Evolutionary conservation across 257 asterid species (phyloP).

Genomic region (Scutellaria galericulata): DNA sequence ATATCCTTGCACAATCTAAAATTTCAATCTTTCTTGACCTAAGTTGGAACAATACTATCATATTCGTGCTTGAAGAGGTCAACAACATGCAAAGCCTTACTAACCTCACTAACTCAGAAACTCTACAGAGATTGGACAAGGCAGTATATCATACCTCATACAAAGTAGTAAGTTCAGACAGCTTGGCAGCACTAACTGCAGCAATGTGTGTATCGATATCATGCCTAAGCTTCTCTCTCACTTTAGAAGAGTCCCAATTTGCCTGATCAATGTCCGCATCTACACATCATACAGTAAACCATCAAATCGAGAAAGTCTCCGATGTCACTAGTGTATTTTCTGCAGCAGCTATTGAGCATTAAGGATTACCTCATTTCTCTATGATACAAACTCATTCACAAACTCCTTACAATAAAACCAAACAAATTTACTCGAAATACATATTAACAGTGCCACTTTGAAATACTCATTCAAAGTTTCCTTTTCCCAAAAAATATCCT

Average conservation of each 20-base stretch:
- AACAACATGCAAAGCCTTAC: neutral
- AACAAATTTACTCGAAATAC: constrained; percentile 8
- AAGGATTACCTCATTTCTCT: constrained; percentile 10
- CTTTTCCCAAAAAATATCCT: constrained; percentile 10
- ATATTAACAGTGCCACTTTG: neutral
- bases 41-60: constrained; percentile 22
- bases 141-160: constrained; percentile 64
- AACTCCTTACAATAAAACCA: constrained; percentile 17
- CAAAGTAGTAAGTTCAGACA: constrained; percentile 61
- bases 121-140: constrained; percentile 2
- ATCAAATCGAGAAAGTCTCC: constrained; percentile 25
- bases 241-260: constrained; percentile 85
- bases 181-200: constrained; percentile 68
- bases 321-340: constrained; percentile 25
- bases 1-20: constrained; percentile 15
- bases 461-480: constrained; percentile 22
- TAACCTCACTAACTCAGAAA: neutral
- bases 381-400: constrained; percentile 1
- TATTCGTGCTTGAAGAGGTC: too few relatives aligned
- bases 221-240: constrained; percentile 85
- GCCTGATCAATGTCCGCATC: constrained; percentile 79
- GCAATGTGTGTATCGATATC: constrained; percentile 86
- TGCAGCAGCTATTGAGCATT: neutral
- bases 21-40: constrained; percentile 24
- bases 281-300: constrained; percentile 34